A percentile compares a stretch with the other conserved stretches of the same genome.
phyloP scores from a whole-genome alignment of 2,329 filamentous ascomycete species.

The Trichoderma koningii region DNA sequence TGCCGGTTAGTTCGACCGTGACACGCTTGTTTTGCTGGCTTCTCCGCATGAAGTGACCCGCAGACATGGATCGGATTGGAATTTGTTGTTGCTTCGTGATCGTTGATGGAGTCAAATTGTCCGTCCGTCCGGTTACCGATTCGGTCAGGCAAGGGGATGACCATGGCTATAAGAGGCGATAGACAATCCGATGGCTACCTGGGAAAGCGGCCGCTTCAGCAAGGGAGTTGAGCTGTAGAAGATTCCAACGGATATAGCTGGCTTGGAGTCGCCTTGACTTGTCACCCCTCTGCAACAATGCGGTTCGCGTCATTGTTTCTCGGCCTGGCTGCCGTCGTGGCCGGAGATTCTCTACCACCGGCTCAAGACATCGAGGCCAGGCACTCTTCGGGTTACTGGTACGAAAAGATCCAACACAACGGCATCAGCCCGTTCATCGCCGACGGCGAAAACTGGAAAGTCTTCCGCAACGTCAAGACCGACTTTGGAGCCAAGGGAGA shows the following conservation, averaged over 20 bases:
- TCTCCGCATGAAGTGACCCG: slow-evolving; percentile 21
- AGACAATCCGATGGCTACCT: background rate
- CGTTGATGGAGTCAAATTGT: background rate
- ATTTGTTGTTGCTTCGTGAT: background rate
- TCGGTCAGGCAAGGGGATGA: background rate
- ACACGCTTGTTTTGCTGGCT: slow-evolving; percentile 6
- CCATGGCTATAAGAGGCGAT: background rate
- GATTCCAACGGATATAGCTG: background rate
- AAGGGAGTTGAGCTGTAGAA: background rate
- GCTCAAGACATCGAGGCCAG: slow-evolving; percentile 6
- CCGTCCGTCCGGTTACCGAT: slow-evolving; percentile 10
- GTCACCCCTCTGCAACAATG: slow-evolving; percentile 13
- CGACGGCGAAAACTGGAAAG: slow-evolving; percentile 43
- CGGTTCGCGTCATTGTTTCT: slow-evolving; percentile 14
- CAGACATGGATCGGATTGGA: slow-evolving; percentile 21
- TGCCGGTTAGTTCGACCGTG: slow-evolving; percentile 5
- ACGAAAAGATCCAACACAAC: slow-evolving; percentile 29
- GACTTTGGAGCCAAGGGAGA: slow-evolving; percentile 68
- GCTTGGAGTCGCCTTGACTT: background rate
- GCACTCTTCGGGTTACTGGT: slow-evolving; percentile 28
- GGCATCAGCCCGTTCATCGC: slow-evolving; percentile 30
- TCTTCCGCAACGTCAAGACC: slow-evolving; percentile 66
- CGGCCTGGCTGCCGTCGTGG: slow-evolving; percentile 20
- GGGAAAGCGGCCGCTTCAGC: background rate
- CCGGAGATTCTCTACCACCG: background rate